Evolutionary conservation across 768 basidiomycete species (phyloP).

Genomic region (Psilocybe subaeruginosa): DNA sequence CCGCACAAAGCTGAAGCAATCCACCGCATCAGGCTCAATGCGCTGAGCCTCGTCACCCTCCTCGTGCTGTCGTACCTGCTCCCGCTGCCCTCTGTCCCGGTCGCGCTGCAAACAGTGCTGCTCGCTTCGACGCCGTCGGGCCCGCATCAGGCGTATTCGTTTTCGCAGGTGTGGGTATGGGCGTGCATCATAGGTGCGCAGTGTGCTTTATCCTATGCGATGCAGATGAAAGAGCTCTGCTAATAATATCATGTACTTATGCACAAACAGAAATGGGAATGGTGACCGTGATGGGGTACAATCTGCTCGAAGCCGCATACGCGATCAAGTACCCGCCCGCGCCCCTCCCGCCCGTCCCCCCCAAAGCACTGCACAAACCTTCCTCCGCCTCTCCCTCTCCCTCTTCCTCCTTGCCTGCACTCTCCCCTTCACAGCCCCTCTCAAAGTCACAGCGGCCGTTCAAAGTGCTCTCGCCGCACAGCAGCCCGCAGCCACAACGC

Average conservation of each 20-base stretch:
- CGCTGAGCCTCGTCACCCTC: conserved; percentile 34
- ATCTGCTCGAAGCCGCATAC: conserved; percentile 42
- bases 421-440: conserved; percentile 28
- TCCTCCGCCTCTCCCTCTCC: conserved; percentile 23
- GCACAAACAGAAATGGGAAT: conserved; percentile 36
- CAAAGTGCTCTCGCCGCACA: conserved; percentile 43
- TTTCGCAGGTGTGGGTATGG: conserved; percentile 40
- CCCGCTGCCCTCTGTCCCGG: conserved; percentile 43
- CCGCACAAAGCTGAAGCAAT: conserved; percentile 49
- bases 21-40: conserved; percentile 43
- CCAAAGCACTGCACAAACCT: conserved; percentile 32
- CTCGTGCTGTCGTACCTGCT: conserved; percentile 40
- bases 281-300: conserved; percentile 35
- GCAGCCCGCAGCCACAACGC: conserved; percentile 46
- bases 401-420: conserved; percentile 29
- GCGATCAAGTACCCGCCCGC: conserved; percentile 45
- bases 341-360: conserved; percentile 24
- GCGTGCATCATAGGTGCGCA: conserved; percentile 41
- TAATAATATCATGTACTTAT: neutral
- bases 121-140: conserved; percentile 12
- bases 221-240: neutral
- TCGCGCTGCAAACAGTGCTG: conserved; percentile 29
- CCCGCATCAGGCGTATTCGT: conserved; percentile 27
- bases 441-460: conserved; percentile 31
- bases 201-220: neutral